Percentiles rank a stretch among this genome's conserved stretches.
These are phyloP conservation scores for Chlorophyllum brunneum DNA, from an alignment of 768 basidiomycete species.

Conservation along the genomic window DNA sequence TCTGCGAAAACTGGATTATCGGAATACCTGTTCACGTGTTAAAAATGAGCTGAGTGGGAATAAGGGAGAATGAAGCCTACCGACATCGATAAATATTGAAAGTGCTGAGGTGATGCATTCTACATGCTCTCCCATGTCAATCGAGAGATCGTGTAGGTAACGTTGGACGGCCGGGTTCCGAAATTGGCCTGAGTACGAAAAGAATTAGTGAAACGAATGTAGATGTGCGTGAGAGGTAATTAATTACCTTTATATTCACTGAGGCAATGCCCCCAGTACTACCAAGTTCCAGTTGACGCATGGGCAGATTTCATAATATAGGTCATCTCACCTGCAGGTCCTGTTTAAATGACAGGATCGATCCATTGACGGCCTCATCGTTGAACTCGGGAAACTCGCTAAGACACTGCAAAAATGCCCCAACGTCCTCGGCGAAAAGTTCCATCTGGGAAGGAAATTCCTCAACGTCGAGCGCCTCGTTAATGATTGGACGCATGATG, in stretches of 20 bases:
- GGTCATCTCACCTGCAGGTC: conserved; percentile 53
- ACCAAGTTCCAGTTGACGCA: background rate
- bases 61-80: conserved; percentile 29
- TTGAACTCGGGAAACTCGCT: conserved; percentile 80
- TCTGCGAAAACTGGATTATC: conserved; percentile 72
- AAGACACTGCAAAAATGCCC: conserved; percentile 62
- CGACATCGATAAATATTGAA: conserved; percentile 75
- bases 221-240: background rate
- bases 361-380: conserved; percentile 67
- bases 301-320: background rate
- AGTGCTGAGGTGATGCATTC: conserved; percentile 65
- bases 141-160: conserved; percentile 70
- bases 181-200: conserved; percentile 52
- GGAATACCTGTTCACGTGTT: conserved; percentile 52
- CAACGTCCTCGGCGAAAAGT: conserved; percentile 59
- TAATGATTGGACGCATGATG: conserved; percentile 47
- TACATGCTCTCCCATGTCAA: conserved; percentile 71
- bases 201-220: background rate
- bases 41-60: background rate
- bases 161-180: conserved; percentile 67
- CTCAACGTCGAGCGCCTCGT: conserved; percentile 58
- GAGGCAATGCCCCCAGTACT: conserved; percentile 78
- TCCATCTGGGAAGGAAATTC: conserved; percentile 65
- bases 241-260: conserved; percentile 53
- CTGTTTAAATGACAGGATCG: conserved; percentile 62